phyloP scores from a whole-genome alignment of 139 green algal genomes.

The Tetradesmus obliquus region DNA sequence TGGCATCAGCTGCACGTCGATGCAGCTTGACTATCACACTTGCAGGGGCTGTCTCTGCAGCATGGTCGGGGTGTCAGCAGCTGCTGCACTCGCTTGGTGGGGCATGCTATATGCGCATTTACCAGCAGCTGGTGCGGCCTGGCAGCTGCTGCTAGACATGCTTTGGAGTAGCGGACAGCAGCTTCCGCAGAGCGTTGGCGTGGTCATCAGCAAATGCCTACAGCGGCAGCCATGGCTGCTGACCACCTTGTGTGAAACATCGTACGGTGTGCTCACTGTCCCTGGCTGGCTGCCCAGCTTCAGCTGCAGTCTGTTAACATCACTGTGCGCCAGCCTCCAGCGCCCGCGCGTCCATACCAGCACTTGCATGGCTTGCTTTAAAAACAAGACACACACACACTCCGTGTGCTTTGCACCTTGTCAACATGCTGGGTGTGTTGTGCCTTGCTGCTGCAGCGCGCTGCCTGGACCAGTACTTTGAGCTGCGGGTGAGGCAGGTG shows the following conservation, averaged over 20 bases:
- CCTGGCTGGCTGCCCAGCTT: too few species aligned
- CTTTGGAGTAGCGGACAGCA: background rate
- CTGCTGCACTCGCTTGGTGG: background rate
- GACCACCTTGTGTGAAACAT: background rate
- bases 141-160: background rate
- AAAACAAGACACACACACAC: too few species aligned
- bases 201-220: too few species aligned
- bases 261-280: too few species aligned
- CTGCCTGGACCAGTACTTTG: conserved; percentile 97
- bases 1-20: background rate
- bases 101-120: background rate
- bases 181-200: too few species aligned
- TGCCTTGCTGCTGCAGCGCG: conserved; percentile 70
- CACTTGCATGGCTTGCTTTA: too few species aligned
- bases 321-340: too few species aligned
- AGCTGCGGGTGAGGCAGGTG: conserved; percentile 66
- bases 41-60: background rate
- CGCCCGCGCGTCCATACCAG: too few species aligned
- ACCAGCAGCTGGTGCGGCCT: background rate
- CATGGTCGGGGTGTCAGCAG: background rate
- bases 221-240: too few species aligned
- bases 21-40: background rate
- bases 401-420: too few species aligned
- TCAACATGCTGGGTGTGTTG: background rate
- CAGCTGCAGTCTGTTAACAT: too few species aligned